Conservation (phyloP, 2,329 filamentous ascomycete genomes). For the Calonectria ilicicola region DNA sequence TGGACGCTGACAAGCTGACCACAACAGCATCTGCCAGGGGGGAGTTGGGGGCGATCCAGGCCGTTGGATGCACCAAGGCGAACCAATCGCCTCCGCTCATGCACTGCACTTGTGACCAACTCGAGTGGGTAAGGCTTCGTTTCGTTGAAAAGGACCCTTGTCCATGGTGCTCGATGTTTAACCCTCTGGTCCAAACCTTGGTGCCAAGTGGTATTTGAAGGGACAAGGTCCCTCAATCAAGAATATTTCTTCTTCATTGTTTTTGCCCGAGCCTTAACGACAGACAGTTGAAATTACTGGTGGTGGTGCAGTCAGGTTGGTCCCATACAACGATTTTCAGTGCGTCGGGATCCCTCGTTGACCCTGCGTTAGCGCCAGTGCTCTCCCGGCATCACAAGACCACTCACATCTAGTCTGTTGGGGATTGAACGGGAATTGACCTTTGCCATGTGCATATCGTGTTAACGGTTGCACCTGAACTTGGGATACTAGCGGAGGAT, state of each 20-base stretch:
- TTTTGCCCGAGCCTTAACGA: not conserved
- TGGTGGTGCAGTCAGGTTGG: not conserved
- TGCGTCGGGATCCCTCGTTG: not conserved
- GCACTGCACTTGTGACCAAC: conserved; percentile 33
- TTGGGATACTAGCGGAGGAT: not conserved
- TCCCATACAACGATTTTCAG: not conserved
- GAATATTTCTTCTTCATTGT: conserved; percentile 13
- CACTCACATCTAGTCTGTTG: not conserved
- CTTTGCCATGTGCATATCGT: not conserved
- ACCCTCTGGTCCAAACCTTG: conserved; percentile 28
- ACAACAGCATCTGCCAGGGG: conserved; percentile 25
- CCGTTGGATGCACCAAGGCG: conserved; percentile 26
- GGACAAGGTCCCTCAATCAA: conserved; percentile 15
- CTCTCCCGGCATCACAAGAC: conserved; percentile 14
- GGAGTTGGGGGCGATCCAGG: conserved; percentile 32
- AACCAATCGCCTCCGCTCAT: conserved; percentile 36
- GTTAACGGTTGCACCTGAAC: not conserved
- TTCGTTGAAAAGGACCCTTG: conserved; percentile 38
- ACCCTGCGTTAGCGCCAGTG: conserved; percentile 16
- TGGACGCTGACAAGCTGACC: conserved; percentile 24
- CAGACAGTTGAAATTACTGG: conserved; percentile 8
- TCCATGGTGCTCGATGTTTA: conserved; percentile 35
- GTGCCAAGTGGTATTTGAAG: conserved; percentile 31
- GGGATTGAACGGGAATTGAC: conserved; percentile 12
- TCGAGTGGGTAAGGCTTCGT: conserved; percentile 37